These are phyloP conservation scores for Pseudopithomyces chartarum DNA, from an alignment of 2,329 filamentous ascomycete genomes.

Conservation along the genomic window DNA sequence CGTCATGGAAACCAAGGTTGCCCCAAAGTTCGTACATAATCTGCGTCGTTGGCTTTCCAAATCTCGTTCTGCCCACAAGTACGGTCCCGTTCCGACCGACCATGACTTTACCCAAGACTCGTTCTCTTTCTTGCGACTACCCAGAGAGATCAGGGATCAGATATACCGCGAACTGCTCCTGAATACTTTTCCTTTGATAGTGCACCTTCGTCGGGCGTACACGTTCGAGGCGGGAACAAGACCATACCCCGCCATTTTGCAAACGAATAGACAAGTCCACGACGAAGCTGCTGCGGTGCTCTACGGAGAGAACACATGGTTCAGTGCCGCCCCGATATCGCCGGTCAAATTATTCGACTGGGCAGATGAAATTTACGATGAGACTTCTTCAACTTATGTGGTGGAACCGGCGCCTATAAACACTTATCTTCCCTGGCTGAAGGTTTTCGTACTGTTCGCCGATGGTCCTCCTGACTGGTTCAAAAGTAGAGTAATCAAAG, in stretches of 20 bases:
- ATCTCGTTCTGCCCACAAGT: neutral
- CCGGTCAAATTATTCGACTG: neutral
- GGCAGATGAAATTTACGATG: neutral
- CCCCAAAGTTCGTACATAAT: neutral
- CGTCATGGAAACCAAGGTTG: neutral
- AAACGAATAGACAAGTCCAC: constrained; percentile 11
- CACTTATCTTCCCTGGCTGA: constrained; percentile 8
- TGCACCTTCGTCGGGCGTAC: neutral
- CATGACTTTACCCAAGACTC: neutral
- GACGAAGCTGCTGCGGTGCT: constrained; percentile 10
- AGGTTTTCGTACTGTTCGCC: constrained; percentile 7
- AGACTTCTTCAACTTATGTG: constrained; percentile 1
- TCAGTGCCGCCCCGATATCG: neutral
- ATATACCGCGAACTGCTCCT: constrained; percentile 11
- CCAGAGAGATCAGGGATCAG: constrained; percentile 7
- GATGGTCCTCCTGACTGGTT: constrained; percentile 10
- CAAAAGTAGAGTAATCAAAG: neutral
- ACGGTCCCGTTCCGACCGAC: neutral
- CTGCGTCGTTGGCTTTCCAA: neutral
- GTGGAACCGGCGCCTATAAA: neutral
- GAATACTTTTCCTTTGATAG: neutral
- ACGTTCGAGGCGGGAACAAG: constrained; percentile 1
- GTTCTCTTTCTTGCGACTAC: constrained; percentile 10
- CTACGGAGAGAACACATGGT: constrained; percentile 12
- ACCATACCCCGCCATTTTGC: constrained; percentile 8